Evolutionary conservation across 129 eudicot genomes (phyloP).

Genomic region (Heracleum sosnowskyi): DNA sequence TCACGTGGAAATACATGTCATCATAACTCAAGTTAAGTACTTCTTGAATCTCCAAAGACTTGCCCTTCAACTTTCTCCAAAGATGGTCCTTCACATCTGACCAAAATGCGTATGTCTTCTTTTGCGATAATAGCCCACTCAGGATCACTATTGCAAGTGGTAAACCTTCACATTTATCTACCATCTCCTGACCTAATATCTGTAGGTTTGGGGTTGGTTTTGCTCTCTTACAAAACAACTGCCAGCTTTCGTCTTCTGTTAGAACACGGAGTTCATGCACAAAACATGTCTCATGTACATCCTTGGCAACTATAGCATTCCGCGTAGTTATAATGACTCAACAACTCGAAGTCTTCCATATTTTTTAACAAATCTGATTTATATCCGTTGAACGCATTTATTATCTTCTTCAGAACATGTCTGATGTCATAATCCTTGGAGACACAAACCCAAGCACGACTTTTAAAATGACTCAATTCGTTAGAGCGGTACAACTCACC

Average conservation of each 20-base stretch:
- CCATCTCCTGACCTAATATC: background rate
- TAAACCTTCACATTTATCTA: background rate
- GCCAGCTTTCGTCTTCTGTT: background rate
- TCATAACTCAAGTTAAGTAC: background rate
- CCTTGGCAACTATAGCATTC: background rate
- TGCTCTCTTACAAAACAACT: background rate
- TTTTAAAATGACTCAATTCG: background rate
- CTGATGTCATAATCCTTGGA: constrained; percentile 1
- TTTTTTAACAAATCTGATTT: background rate
- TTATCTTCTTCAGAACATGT: background rate
- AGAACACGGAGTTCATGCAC: background rate
- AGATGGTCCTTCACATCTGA: background rate
- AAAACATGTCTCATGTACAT: background rate
- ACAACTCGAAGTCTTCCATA: background rate
- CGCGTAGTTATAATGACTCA: background rate
- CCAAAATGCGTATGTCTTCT: background rate
- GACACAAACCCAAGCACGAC: constrained; percentile 17
- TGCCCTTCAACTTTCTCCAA: background rate
- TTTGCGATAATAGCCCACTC: background rate
- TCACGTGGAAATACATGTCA: background rate
- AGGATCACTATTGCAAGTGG: background rate
- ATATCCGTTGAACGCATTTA: background rate
- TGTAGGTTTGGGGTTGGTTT: background rate
- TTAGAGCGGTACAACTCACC: background rate
- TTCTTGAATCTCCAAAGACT: background rate